These are phyloP conservation scores for Diaporthe ampelina DNA, from an alignment of 2,329 filamentous ascomycete genomes.

Conservation along the genomic window DNA sequence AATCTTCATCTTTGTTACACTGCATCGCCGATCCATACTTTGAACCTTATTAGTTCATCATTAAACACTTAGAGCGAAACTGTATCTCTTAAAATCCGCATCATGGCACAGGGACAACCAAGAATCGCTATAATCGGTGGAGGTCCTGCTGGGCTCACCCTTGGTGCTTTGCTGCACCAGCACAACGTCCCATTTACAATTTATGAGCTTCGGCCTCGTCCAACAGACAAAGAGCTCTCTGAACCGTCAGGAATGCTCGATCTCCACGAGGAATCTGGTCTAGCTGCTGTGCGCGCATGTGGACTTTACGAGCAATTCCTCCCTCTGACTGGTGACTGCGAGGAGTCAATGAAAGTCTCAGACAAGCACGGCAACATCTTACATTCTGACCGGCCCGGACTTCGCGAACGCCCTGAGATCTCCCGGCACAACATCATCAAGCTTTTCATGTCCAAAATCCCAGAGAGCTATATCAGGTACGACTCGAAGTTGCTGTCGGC, in stretches of 20 bases:
- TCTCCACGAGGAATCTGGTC: slow-evolving; percentile 61
- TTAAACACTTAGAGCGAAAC: not conserved
- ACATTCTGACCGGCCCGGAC: slow-evolving; percentile 44
- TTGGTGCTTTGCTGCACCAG: slow-evolving; percentile 61
- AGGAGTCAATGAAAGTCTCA: slow-evolving; percentile 55
- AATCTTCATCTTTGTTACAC: no score
- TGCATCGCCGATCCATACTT: not conserved
- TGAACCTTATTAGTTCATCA: not conserved
- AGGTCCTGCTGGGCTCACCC: slow-evolving; percentile 62
- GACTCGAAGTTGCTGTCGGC: slow-evolving; percentile 50
- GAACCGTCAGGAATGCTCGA: slow-evolving; percentile 61
- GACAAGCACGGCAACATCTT: slow-evolving; percentile 49
- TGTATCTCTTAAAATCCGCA: not conserved
- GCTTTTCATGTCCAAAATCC: slow-evolving; percentile 51
- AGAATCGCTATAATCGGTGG: slow-evolving; percentile 61
- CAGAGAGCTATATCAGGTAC: slow-evolving; percentile 55
- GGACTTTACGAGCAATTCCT: slow-evolving; percentile 60
- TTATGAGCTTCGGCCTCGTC: slow-evolving; percentile 52
- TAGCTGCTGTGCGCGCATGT: slow-evolving; percentile 58
- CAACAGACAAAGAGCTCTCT: slow-evolving; percentile 46
- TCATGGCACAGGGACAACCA: slow-evolving; percentile 26
- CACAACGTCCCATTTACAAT: slow-evolving; percentile 52
- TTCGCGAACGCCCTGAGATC: slow-evolving; percentile 54
- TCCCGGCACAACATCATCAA: slow-evolving; percentile 52
- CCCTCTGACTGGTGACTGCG: slow-evolving; percentile 57